Conservation (phyloP, 192 early-diverging fungal genomes). For the Mortierella hygrophila region DNA sequence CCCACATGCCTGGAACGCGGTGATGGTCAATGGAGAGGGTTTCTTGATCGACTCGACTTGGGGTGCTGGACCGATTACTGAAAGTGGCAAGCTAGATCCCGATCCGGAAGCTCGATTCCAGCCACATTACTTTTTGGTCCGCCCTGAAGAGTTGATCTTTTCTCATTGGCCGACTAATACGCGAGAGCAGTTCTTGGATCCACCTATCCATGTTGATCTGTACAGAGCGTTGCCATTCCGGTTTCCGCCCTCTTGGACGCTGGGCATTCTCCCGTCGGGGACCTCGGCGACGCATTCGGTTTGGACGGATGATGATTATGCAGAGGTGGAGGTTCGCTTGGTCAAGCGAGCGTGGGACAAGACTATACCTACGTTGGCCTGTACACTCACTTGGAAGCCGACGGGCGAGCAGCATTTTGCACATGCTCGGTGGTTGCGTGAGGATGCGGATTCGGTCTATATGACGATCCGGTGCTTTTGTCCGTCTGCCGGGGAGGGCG, state of each 20-base stretch:
- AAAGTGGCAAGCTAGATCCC: constrained; percentile 12
- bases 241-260: constrained; percentile 2
- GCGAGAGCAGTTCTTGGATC: constrained; percentile 60
- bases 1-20: constrained; percentile 68
- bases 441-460: constrained; percentile 15
- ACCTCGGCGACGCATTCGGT: constrained; percentile 6
- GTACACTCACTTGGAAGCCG: constrained; percentile 15
- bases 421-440: constrained; percentile 15
- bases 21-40: constrained; percentile 60
- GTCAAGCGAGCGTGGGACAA: constrained; percentile 13
- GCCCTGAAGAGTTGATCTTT: constrained; percentile 62
- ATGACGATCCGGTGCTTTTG: constrained; percentile 32
- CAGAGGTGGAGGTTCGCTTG: constrained; percentile 29
- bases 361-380: neutral
- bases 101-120: constrained; percentile 35
- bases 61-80: constrained; percentile 56
- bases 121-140: constrained; percentile 63
- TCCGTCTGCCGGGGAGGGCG: constrained; percentile 22
- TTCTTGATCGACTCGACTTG: constrained; percentile 70
- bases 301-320: constrained; percentile 30
- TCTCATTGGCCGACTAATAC: constrained; percentile 61
- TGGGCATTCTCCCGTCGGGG: constrained; percentile 5
- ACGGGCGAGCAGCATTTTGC: neutral
- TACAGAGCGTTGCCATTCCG: constrained; percentile 17
- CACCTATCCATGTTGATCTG: constrained; percentile 41